phyloP scores from a whole-genome alignment of 1,284 basidiomycete species.

The Apiotrichum mycotoxinovorans region DNA sequence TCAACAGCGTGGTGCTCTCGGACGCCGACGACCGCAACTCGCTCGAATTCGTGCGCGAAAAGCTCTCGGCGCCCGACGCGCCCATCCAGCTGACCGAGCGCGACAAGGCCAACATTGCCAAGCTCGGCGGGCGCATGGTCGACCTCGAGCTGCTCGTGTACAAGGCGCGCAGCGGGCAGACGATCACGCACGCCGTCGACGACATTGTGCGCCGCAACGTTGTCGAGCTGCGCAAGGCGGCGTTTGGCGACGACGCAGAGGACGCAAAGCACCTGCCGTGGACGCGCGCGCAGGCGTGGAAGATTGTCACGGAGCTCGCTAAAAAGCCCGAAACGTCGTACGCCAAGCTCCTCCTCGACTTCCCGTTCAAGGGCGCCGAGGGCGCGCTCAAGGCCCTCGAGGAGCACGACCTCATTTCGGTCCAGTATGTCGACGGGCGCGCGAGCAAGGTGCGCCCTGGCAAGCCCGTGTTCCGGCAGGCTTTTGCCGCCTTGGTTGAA shows the following conservation, averaged over 20 bases:
- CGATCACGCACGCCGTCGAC: conserved; percentile 75
- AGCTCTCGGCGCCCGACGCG: conserved; percentile 58
- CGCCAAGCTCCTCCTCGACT: conserved; percentile 73
- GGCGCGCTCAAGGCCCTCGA: conserved; percentile 77
- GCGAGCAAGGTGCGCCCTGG: conserved; percentile 80
- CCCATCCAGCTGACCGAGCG: conserved; percentile 30
- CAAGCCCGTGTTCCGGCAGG: conserved; percentile 81
- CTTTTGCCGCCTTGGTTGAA: conserved; percentile 73
- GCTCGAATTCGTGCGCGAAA: conserved; percentile 74
- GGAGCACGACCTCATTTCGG: conserved; percentile 79
- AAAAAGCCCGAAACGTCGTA: conserved; percentile 71
- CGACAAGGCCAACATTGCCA: conserved; percentile 61
- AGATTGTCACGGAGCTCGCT: conserved; percentile 70
- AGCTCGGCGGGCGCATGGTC: conserved; percentile 80
- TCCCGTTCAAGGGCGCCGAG: conserved; percentile 91
- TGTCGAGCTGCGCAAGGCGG: conserved; percentile 80
- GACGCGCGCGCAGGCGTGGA: conserved; percentile 86
- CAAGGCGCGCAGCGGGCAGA: conserved; percentile 73
- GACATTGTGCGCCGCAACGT: conserved; percentile 78
- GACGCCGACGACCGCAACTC: conserved; percentile 83
- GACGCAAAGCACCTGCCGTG: conserved; percentile 79
- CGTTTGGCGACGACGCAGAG: conserved; percentile 86
- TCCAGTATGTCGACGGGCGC: conserved; percentile 74
- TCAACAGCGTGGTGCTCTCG: conserved; percentile 69
- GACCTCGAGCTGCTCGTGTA: conserved; percentile 63